Evolutionary conservation across 2,329 filamentous ascomycete species (phyloP), one percentile per base, ranked within the genome.

Genomic region (Cytospora schulzeri): DNA sequence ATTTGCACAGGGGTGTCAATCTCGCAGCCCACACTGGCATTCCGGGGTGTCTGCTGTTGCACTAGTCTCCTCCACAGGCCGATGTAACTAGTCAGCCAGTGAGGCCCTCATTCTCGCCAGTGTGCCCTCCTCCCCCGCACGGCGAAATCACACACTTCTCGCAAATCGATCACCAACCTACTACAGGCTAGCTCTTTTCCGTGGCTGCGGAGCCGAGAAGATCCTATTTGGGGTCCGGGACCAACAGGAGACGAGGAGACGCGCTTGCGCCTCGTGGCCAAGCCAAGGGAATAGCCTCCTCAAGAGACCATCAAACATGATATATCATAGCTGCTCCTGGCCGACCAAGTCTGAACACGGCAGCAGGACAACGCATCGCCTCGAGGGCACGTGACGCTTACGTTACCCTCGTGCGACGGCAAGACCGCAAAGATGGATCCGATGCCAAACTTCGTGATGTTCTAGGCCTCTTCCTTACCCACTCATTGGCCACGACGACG

Each of bases 281-380:
- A 62, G 60, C 60, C 55, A 56, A 50, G 41, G 41, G 53, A 62
- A 62, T 65, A 51, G 53, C 53, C 63, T 65, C 53, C 33, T 48
- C n/a, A 14, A 12, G n/a, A 45, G 17, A 19, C 45, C 19, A 24
- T n/a, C 45, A 22, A 48, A 48, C 45, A 48, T 48, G 45, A 64
- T 41, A 50, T 52, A 48, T 55, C 50, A 66, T 24, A 57, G 60
- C 38, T 62, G 60, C 53, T 50, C 53, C 41, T 57, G 60, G 60
- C 56, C 60, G 38, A 51, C 60, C 60, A 60, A 28, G 33, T 55
- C 52, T 66, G 45, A 57, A 38, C 57, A 62, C 64, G 50, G 62
- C 64, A 66, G 60, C 28, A 52, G 52, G 52, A 52, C 61, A 62
- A 66, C 62, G 64, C 64, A 66, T 60, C 52, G 51, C 41, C 56